Conservation (phyloP, 2,329 filamentous ascomycete genomes). For the Aspergillus piperis region DNA sequence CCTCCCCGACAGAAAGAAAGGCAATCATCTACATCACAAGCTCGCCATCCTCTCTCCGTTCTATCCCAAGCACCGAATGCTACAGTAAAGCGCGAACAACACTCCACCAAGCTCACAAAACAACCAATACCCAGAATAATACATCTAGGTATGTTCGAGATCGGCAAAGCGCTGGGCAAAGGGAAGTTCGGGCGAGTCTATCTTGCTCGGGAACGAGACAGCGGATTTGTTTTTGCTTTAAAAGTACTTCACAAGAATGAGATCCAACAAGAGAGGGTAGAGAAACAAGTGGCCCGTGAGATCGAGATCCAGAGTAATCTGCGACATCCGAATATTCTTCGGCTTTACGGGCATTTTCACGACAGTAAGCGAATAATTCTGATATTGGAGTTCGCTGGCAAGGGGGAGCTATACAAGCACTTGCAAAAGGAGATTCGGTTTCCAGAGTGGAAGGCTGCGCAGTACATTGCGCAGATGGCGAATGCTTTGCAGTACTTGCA, state of each 20-base stretch:
- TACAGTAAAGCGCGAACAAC: background rate
- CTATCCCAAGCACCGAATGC: background rate
- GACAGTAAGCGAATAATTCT: background rate
- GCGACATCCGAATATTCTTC: slow-evolving; percentile 10
- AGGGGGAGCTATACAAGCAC: background rate
- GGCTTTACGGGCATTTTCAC: background rate
- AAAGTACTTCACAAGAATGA: slow-evolving; percentile 11
- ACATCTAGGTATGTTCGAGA: background rate
- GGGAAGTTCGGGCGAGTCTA: background rate
- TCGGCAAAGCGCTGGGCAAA: background rate
- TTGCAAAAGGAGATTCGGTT: slow-evolving; percentile 1
- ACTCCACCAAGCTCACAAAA: background rate
- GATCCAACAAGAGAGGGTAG: slow-evolving; percentile 5
- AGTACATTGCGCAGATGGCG: slow-evolving; percentile 12
- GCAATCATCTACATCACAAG: background rate
- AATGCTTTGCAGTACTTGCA: slow-evolving; percentile 11
- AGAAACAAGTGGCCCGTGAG: slow-evolving; percentile 13
- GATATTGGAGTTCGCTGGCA: background rate
- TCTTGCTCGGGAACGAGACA: background rate
- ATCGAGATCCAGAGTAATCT: slow-evolving; percentile 13
- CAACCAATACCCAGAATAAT: background rate
- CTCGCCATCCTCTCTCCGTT: background rate
- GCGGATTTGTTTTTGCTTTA: background rate
- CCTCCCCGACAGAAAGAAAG: background rate
- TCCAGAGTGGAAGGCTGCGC: slow-evolving; percentile 9